A percentile compares a stretch with the other conserved stretches of the same genome.
Conservation (phyloP, 2,329 filamentous ascomycete genomes). For the Claviceps maximensis region DNA sequence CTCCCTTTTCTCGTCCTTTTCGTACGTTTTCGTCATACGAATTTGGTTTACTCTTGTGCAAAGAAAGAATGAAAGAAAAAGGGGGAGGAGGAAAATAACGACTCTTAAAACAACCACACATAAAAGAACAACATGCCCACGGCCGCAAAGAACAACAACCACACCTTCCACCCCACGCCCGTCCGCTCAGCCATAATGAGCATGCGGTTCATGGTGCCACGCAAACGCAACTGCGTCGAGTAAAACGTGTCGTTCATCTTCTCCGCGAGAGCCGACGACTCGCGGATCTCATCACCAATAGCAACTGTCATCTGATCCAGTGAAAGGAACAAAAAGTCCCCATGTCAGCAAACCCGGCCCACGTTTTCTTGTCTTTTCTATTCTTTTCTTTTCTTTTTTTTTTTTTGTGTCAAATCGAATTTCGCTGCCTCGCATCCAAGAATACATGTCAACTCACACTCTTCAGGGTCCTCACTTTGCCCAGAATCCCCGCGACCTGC, state of each 20-base stretch:
- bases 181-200: conserved; percentile 86
- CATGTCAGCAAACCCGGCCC: too few species aligned
- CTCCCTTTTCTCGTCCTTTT: background rate
- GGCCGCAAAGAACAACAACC: conserved; percentile 76
- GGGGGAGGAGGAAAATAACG: background rate
- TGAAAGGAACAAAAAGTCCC: background rate
- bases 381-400: too few species aligned
- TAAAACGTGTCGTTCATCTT: conserved; percentile 97
- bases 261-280: conserved; percentile 75
- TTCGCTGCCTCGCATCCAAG: too few species aligned
- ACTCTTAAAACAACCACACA: conserved; percentile 69
- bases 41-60: background rate
- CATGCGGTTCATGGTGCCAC: conserved; percentile 96
- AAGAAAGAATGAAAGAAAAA: background rate
- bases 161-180: conserved; percentile 91
- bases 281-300: conserved; percentile 90
- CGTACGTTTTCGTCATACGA: background rate
- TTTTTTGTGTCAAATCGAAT: too few species aligned
- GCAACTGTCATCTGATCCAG: conserved; percentile 65
- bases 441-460: conserved; percentile 54
- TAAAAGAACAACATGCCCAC: conserved; percentile 78
- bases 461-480: conserved; percentile 82
- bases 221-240: conserved; percentile 62
- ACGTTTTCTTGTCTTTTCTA: too few species aligned
- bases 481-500: conserved; percentile 78